Base-by-base conservation (phyloP, 495 filamentous ascomycete genomes). In the Aspergillus nidulans region DNA sequence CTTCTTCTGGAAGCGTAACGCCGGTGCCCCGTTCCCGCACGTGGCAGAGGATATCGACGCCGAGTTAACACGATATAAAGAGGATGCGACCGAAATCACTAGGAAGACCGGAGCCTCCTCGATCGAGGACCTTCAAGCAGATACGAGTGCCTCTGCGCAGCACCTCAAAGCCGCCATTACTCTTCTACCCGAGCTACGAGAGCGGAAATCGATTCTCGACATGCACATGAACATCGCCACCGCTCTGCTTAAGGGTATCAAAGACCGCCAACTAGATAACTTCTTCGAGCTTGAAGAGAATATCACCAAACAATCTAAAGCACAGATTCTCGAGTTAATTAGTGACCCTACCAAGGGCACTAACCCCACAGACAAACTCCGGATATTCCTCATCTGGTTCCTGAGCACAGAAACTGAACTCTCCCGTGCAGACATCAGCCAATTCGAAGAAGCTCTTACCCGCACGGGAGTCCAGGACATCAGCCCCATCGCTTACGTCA, bases 181-280 rank as follows among this genome's bases (percentile, higher is more conserved):
- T 0, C 79, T 92, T 1, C 79, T 99, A 15, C 95, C 95, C 1
- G 92, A 97, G 67, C 73, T 99, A 48, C 84, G 90, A 39, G 94
- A 97, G 62, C 83, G 94, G 53, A 99, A 99, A 69, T 85, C 86
- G 2, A 81, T 85, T 16, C 80, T 99, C 12, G 92, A 97, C 65
- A 97, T 96, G 90, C 95, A 99, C 69, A 99, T 99, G 95, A 96
- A 95, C 67, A 96, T 96, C 53, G 82, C 90, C n/a, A 90, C 89
- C 8, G 85, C 88, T 15, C 69, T 96, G 7, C 72, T 96, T 43
- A 88, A 88, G 58, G 91, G 91, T 1, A 94, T 96, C 68, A 95
- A 96, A 69, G 91, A 92, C 58, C 85, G 95, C 3, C 91, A 97
- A 67, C 73, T 99, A 20, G 94, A 99, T 66, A 92, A 92, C 64